phyloP scores from a whole-genome alignment of 2,329 filamentous ascomycete genomes.

The Colletotrichum tropicicola region DNA sequence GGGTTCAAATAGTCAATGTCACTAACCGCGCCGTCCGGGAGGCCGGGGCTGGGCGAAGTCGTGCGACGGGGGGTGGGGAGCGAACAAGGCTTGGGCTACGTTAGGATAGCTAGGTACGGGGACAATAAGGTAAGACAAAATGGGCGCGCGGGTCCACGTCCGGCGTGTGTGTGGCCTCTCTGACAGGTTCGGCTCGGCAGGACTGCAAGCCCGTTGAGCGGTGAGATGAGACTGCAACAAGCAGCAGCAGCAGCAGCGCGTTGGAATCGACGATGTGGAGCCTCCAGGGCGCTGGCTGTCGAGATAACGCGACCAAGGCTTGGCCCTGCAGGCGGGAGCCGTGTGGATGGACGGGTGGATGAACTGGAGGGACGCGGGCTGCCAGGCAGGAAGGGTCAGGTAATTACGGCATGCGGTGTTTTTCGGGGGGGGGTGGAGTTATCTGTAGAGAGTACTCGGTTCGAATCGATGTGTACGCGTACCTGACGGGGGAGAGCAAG shows the following conservation, averaged over 20 bases:
- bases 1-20: constrained; percentile 16
- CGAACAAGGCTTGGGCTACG: neutral
- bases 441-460: neutral
- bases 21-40: neutral
- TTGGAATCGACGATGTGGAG: too few relatives aligned
- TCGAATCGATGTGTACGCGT: neutral
- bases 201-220: too few relatives aligned
- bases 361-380: neutral
- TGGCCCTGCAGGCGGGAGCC: too few relatives aligned
- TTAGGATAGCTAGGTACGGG: neutral
- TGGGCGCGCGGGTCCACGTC: too few relatives aligned
- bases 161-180: too few relatives aligned
- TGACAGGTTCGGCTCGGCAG: too few relatives aligned
- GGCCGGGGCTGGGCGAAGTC: neutral
- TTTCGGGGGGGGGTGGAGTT: neutral
- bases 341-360: neutral
- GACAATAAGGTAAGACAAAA: too few relatives aligned
- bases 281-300: neutral
- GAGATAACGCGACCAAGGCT: neutral
- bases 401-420: too few relatives aligned
- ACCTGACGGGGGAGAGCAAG: neutral
- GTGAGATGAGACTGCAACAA: too few relatives aligned
- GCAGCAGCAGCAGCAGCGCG: too few relatives aligned
- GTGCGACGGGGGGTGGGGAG: neutral
- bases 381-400: too few relatives aligned